A percentile compares a stretch with the other conserved stretches of the same genome.
Evolutionary conservation across 75 land plant genomes (phyloP).

Genomic region (Azolla pinnata): DNA sequence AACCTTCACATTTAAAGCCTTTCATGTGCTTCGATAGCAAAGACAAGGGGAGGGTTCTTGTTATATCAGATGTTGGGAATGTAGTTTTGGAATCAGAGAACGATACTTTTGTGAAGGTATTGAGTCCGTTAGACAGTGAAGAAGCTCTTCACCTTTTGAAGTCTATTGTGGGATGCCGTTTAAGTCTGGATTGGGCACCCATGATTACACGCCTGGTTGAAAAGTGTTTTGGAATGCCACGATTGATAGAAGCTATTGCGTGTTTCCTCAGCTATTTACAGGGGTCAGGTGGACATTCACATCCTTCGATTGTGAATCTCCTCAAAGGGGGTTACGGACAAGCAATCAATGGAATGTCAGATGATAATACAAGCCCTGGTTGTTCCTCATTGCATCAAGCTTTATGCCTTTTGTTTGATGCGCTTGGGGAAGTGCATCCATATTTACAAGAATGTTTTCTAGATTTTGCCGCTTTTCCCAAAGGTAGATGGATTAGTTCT

Average conservation of each 20-base stretch:
- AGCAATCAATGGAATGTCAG: too few species aligned
- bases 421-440: slow-evolving; percentile 11
- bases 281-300: background rate
- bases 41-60: slow-evolving; percentile 16
- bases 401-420: slow-evolving; percentile 1
- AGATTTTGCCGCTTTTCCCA: slow-evolving; percentile 17
- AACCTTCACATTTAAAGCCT: slow-evolving; percentile 10
- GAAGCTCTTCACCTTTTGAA: slow-evolving; percentile 8
- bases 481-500: slow-evolving; percentile 13
- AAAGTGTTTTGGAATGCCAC: slow-evolving; percentile 10
- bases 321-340: too few species aligned
- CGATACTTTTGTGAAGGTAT: slow-evolving; percentile 2
- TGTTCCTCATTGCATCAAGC: too few species aligned
- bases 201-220: background rate
- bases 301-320: too few species aligned
- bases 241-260: slow-evolving; percentile 6
- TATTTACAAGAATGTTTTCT: slow-evolving; percentile 16
- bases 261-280: background rate
- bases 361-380: too few species aligned
- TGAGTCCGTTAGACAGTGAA: slow-evolving; percentile 4
- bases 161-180: slow-evolving; percentile 6
- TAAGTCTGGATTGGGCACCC: background rate
- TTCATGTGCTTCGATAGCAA: slow-evolving; percentile 16
- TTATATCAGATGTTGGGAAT: background rate
- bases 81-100: background rate